Base-by-base conservation (phyloP, 176 grass and related monocot genomes). In the Lolium multiflorum region DNA sequence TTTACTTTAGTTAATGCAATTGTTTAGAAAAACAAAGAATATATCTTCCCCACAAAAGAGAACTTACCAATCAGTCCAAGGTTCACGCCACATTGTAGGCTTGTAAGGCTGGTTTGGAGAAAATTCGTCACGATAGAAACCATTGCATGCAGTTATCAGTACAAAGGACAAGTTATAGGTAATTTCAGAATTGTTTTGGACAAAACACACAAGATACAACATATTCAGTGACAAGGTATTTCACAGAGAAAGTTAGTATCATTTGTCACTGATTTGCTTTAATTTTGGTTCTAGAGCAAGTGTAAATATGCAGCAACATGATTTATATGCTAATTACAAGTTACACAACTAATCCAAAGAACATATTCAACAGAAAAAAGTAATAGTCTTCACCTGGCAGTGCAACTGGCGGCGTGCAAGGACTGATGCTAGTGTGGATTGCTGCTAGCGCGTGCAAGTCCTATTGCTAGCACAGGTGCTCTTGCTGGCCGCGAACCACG, bases 41-140 rank as follows among this genome's bases (percentile, higher is more conserved):
- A 18, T 4, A 24, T 44, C 76, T 54, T 50, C 50, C 51, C 41
- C 51, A 71, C 16, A 18, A 56, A 38, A 71, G 24, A 18, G 62
- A 89, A 86, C 55, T 71, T 92, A 98, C 97, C 97, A 99, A 35
- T 94, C 97, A 90, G 92, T 96, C 97, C 97, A 99, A 90, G 97
- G 92, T 96, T 99, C 97, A 57, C 94, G 94, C 97, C 97, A 99
- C 97, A 99, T 96, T 15, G 63, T 88, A 79, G 97, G 97, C 85
- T 99, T 99, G 75, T 92, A 92, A 83, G 92, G 79, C 24, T 84
- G 78, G 87, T 99, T 99, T n/a, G 97, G 94, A 73, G 92, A 77
- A 90, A 99, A 99, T 70, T 94, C 74, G 68, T 99, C 97, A 85
- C 97, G 96, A 76, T 99, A 99, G 87, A 99, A 99, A 73, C 97